A percentile compares a stretch with the other conserved stretches of the same genome.
Evolutionary conservation across 441 rosid genomes (phyloP).

Genomic region (Adansonia grandidieri): DNA sequence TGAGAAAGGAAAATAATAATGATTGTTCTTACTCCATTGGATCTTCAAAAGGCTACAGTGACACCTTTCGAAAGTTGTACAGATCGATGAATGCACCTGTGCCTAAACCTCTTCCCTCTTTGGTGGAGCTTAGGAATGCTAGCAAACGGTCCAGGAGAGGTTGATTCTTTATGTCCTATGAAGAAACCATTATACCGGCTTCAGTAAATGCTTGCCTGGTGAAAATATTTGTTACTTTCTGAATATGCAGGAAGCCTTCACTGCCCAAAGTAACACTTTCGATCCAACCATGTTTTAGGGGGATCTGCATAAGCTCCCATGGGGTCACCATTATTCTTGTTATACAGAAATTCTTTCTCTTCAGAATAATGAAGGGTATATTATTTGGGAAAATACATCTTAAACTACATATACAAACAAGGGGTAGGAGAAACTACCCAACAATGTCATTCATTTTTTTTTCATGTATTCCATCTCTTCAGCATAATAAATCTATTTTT

Average conservation of each 20-base stretch:
- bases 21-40: slow-evolving; percentile 24
- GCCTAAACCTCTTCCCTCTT: slow-evolving; percentile 79
- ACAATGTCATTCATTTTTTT: neutral
- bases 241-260: neutral
- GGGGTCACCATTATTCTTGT: neutral
- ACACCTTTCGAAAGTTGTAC: slow-evolving; percentile 56
- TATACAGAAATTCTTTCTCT: neutral
- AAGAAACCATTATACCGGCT: neutral
- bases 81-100: slow-evolving; percentile 75
- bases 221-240: slow-evolving; percentile 9
- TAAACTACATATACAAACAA: neutral
- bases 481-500: neutral
- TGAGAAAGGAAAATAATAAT: slow-evolving; percentile 21
- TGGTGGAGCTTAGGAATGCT: slow-evolving; percentile 60
- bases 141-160: slow-evolving; percentile 51
- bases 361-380: slow-evolving; percentile 13
- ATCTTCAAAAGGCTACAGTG: slow-evolving; percentile 50
- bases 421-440: slow-evolving; percentile 1
- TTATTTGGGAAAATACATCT: neutral
- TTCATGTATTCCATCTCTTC: neutral
- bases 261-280: neutral
- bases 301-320: neutral
- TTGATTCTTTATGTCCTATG: slow-evolving; percentile 11
- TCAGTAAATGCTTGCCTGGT: slow-evolving; percentile 9
- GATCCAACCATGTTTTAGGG: neutral